Evolutionary conservation across 2,329 filamentous ascomycete species (phyloP), one percentile per base, ranked within the genome.

Genomic region (Penicillium sp.): DNA sequence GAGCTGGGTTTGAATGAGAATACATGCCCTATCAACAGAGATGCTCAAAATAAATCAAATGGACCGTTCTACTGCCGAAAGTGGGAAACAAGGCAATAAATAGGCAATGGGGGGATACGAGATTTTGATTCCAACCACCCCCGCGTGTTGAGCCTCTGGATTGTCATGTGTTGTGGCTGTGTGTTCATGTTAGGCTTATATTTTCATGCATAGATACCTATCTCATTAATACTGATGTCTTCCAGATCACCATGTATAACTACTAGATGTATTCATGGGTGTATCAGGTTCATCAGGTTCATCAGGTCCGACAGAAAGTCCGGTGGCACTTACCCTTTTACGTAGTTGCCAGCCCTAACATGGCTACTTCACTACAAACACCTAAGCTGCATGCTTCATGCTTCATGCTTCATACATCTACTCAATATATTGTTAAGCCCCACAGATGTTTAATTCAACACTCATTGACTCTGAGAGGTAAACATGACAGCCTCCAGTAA

Each of bases 401-500:
- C n/a, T 50, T 21, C 25, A 51, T 21, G 10, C 17, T 38, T 38
- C 48, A 49, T 49, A 6, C 39, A 51, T 53, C 21, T 45, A 27
- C 7, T 13, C 21, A 21, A 27, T 27, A 53, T 57, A 53, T 57
- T 25, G 43, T 57, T 53, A 53, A 35, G 7, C 5, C 5, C 21
- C 8, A 48, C 45, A 6, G 1, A 35, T 21, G 8, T 15, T 42
- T 25, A 12, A 25, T 27, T 31, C n/a, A 57, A 41, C 50, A 17
- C 15, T 48, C 55, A 43, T 53, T 57, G 21, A 6, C 13, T 53
- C 39, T 25, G 31, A 31, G 21, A 42, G 33, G 19, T 12, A 56
- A 59, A 57, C 3, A 72, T 70, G 66, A 66, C 49, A 23, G 10
- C 62, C 47, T 52, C 60, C 47, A 53, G 49, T 47, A 63, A 44